Percentiles rank a stretch among this genome's conserved stretches.
Conservation (phyloP, 345 rosid genomes). For the Aethionema arabicum region DNA sequence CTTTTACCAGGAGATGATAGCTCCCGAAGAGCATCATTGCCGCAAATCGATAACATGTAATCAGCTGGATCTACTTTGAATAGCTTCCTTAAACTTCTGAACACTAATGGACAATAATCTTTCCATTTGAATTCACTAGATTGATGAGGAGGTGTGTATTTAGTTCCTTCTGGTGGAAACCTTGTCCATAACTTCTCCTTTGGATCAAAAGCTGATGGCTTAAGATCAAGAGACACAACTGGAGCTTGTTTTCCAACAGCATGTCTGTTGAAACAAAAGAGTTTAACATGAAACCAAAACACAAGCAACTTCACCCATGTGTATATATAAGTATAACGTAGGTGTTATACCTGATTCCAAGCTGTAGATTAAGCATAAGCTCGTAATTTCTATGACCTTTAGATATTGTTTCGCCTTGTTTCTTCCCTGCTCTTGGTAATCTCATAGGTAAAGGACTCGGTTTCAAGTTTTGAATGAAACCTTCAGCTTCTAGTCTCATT, state of each 20-base stretch:
- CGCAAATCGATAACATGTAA: constrained; percentile 94
- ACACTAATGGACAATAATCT: constrained; percentile 91
- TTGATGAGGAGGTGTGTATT: constrained; percentile 87
- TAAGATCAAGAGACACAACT: constrained; percentile 66
- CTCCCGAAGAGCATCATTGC: constrained; percentile 87
- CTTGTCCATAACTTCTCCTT: constrained; percentile 93
- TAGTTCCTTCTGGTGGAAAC: constrained; percentile 87
- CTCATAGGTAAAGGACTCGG: constrained; percentile 49
- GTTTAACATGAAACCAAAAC: background rate
- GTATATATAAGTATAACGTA: background rate
- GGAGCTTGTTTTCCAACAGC: constrained; percentile 85
- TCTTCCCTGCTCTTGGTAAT: constrained; percentile 58
- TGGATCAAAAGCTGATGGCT: constrained; percentile 87
- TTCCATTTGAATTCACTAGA: constrained; percentile 90
- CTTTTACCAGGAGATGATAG: constrained; percentile 98
- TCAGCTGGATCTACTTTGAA: constrained; percentile 96
- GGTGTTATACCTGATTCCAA: constrained; percentile 57
- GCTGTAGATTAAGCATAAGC: constrained; percentile 89
- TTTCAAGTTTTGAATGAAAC: constrained; percentile 33
- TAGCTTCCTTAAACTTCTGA: constrained; percentile 80
- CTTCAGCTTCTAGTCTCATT: constrained; percentile 44
- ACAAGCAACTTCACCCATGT: background rate
- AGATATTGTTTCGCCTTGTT: constrained; percentile 82
- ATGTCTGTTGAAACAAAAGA: constrained; percentile 45
- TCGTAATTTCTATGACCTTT: constrained; percentile 91